Evolutionary conservation across 441 rosid genomes (phyloP).

Genomic region (Manihot esculenta): DNA sequence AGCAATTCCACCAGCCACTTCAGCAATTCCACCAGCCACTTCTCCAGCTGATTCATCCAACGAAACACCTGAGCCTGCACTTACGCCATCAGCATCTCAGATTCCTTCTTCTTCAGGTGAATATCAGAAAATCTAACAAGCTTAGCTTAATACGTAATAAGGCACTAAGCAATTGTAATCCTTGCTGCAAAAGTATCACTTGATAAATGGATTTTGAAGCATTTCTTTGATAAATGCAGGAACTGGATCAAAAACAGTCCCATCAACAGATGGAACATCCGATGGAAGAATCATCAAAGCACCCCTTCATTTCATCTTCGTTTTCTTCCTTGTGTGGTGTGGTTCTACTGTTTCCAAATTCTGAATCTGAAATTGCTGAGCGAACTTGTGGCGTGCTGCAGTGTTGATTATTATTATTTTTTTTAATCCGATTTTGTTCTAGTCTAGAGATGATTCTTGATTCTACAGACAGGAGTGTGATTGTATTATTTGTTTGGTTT

Average conservation of each 20-base stretch:
- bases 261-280: slow-evolving; percentile 39
- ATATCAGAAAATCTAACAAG: background rate
- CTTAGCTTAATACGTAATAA: background rate
- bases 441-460: slow-evolving; percentile 6
- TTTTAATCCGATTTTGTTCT: background rate
- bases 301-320: slow-evolving; percentile 21
- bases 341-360: slow-evolving; percentile 28
- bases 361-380: slow-evolving; percentile 23
- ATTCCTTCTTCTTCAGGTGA: slow-evolving; percentile 32
- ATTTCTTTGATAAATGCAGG: slow-evolving; percentile 17
- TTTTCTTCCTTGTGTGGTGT: slow-evolving; percentile 25
- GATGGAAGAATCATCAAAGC: slow-evolving; percentile 33
- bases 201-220: background rate
- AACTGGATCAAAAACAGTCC: slow-evolving; percentile 40
- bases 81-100: slow-evolving; percentile 26
- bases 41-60: slow-evolving; percentile 31
- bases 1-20: slow-evolving; percentile 24
- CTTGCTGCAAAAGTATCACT: background rate
- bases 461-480: slow-evolving; percentile 3
- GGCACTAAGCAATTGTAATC: background rate
- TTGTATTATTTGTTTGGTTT: slow-evolving; percentile 24
- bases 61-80: slow-evolving; percentile 30
- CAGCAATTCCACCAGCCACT: slow-evolving; percentile 29
- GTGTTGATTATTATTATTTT: slow-evolving; percentile 16
- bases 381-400: background rate